These are phyloP conservation scores for Ustilago lituana DNA, from an alignment of 1,284 basidiomycete genomes.

Conservation along the genomic window DNA sequence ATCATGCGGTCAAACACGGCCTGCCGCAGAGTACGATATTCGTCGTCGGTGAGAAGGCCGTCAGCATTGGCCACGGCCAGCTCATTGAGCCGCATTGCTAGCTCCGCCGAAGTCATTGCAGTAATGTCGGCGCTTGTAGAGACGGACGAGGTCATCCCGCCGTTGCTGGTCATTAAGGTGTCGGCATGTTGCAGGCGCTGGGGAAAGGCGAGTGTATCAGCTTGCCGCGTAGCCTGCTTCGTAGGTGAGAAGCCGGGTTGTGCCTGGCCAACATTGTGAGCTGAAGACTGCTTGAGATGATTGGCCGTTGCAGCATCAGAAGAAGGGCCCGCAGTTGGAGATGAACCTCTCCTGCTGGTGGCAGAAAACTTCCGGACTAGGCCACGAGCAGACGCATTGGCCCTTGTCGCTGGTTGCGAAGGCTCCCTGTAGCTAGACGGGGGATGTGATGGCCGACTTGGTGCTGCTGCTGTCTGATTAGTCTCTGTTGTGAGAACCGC, in stretches of 20 bases:
- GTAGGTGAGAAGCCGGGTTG: neutral
- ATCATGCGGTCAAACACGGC: conserved; percentile 54
- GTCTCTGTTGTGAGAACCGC: too few relatives aligned
- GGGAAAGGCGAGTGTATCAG: neutral
- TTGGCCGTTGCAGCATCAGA: neutral
- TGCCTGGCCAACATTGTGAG: too few relatives aligned
- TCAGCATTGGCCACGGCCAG: conserved; percentile 59
- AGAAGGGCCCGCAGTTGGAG: neutral
- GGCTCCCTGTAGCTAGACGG: conserved; percentile 26
- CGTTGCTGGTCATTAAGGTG: too few relatives aligned
- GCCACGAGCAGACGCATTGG: neutral
- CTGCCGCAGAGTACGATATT: conserved; percentile 53
- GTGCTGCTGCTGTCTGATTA: neutral
- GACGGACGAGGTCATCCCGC: too few relatives aligned
- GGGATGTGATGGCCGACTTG: conserved; percentile 9
- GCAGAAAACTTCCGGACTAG: conserved; percentile 19
- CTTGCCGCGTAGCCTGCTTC: neutral
- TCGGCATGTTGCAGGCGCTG: neutral
- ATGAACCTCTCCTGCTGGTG: conserved; percentile 6
- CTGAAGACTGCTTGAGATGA: neutral
- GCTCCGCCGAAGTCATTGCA: conserved; percentile 32
- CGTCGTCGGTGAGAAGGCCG: conserved; percentile 54
- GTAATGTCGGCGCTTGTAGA: conserved; percentile 19
- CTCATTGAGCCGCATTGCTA: conserved; percentile 55
- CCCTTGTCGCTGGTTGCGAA: neutral